Percentiles rank a stretch among this genome's conserved stretches.
phyloP scores from a whole-genome alignment of 108 stramenopile species.

The Pseudonitzschia pungens region DNA sequence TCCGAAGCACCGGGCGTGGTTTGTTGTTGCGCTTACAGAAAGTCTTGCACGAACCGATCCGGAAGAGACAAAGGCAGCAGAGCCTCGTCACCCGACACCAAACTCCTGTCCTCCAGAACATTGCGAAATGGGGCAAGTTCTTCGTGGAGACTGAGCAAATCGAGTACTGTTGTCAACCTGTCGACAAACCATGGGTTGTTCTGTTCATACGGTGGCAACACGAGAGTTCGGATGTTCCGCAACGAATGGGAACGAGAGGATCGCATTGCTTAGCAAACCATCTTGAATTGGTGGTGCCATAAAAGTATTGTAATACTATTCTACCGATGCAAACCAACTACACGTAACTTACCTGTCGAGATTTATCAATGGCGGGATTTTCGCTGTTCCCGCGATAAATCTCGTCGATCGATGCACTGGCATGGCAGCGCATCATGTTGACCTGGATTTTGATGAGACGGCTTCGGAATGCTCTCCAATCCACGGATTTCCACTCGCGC shows the following conservation, averaged over 20 bases:
- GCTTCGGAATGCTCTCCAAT: constrained; percentile 19
- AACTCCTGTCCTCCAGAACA: not conserved
- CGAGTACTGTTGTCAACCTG: not conserved
- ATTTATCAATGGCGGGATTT: not conserved
- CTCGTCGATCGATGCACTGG: constrained; percentile 5
- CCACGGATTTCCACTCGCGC: constrained; percentile 1
- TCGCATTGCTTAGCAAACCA: too few species aligned
- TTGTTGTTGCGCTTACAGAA: constrained; percentile 11
- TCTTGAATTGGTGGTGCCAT: too few species aligned
- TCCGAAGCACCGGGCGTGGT: not conserved
- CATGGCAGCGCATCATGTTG: constrained; percentile 18
- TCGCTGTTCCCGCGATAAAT: not conserved
- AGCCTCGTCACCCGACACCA: not conserved
- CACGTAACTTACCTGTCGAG: not conserved
- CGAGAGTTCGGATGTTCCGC: too few species aligned
- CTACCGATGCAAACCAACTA: not conserved
- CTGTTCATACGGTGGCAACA: constrained; percentile 6
- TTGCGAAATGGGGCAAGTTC: constrained; percentile 16
- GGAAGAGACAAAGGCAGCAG: not conserved
- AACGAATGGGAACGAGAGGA: too few species aligned
- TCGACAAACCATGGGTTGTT: not conserved
- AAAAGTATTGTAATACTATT: too few species aligned
- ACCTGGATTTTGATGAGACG: not conserved
- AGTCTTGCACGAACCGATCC: not conserved
- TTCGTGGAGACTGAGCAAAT: constrained; percentile 2